phyloP scores from a whole-genome alignment of 1,284 basidiomycete species.

The Kalmanozyma brasiliensis region DNA sequence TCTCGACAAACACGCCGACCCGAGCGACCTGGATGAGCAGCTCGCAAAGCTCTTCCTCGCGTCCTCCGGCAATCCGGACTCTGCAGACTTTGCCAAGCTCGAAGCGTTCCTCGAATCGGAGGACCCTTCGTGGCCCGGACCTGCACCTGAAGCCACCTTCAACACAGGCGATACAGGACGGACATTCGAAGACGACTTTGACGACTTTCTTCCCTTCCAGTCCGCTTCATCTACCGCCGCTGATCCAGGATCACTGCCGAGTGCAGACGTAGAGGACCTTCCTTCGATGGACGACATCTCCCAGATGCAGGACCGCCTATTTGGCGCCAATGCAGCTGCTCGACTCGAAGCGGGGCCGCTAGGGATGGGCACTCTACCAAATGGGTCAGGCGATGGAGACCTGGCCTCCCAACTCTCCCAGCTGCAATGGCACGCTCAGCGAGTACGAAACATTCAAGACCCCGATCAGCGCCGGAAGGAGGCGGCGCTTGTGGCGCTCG shows the following conservation, averaged over 20 bases:
- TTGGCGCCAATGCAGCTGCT: conserved; percentile 19
- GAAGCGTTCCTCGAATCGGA: conserved; percentile 47
- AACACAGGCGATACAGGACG: not conserved
- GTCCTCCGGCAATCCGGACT: conserved; percentile 1
- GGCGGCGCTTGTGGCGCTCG: conserved; percentile 43
- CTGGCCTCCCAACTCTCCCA: conserved; percentile 28
- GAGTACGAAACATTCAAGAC: conserved; percentile 41
- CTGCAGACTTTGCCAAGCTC: conserved; percentile 31
- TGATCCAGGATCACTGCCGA: not conserved
- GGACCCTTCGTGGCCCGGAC: conserved; percentile 45
- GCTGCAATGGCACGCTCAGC: conserved; percentile 42
- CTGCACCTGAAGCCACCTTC: not conserved
- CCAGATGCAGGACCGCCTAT: conserved; percentile 26
- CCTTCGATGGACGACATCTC: conserved; percentile 26
- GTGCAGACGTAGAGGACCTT: conserved; percentile 12
- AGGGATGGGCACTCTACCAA: conserved; percentile 9
- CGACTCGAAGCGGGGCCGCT: conserved; percentile 16
- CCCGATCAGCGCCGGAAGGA: conserved; percentile 41
- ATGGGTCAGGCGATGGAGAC: conserved; percentile 8
- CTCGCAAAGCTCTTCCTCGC: conserved; percentile 38
- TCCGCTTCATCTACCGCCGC: conserved; percentile 5
- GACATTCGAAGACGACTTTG: conserved; percentile 46
- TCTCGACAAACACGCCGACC: conserved; percentile 12
- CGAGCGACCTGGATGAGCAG: conserved; percentile 30
- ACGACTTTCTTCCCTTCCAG: conserved; percentile 43